Percentiles rank a stretch among this genome's conserved stretches.
phyloP scores from a whole-genome alignment of 805 yeast genomes.

The Candida cerambycidarum region DNA sequence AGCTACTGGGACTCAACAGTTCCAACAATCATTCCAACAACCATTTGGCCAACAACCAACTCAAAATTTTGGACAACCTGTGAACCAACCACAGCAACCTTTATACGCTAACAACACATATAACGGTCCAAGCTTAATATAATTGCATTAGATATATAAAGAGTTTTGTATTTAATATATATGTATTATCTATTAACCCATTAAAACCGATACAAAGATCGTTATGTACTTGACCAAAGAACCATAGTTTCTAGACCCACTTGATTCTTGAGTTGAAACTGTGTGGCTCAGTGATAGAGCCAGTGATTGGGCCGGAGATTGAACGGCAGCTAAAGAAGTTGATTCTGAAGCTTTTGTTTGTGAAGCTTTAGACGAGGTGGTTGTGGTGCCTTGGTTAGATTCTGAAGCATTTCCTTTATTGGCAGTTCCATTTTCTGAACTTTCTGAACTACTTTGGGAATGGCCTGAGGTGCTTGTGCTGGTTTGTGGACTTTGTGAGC shows the following conservation, averaged over 20 bases:
- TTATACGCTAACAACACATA: conserved; percentile 10
- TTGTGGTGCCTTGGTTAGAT: no score
- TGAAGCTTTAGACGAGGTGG: no score
- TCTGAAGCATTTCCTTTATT: no score
- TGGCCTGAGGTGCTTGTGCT: no score
- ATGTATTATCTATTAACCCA: conserved; percentile 3
- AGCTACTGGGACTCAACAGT: neutral
- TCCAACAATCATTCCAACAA: neutral
- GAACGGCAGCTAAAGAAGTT: conserved; percentile 4
- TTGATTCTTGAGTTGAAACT: neutral
- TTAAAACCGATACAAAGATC: neutral
- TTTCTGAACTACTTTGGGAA: conserved; percentile 2
- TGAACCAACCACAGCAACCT: conserved; percentile 9
- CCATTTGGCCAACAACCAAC: conserved; percentile 1
- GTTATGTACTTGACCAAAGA: conserved; percentile 1
- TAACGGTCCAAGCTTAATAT: conserved; percentile 18
- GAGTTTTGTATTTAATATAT: conserved; percentile 7
- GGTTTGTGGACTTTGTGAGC: no score
- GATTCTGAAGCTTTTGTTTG: neutral
- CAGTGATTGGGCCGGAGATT: conserved; percentile 5
- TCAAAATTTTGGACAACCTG: conserved; percentile 2
- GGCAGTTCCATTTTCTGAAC: conserved; percentile 2
- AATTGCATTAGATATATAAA: conserved; percentile 10
- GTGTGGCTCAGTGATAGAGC: no score
- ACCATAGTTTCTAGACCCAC: neutral